Base-by-base conservation (phyloP, 2,329 filamentous ascomycete genomes). In the Purpureocillium lavendulum region DNA sequence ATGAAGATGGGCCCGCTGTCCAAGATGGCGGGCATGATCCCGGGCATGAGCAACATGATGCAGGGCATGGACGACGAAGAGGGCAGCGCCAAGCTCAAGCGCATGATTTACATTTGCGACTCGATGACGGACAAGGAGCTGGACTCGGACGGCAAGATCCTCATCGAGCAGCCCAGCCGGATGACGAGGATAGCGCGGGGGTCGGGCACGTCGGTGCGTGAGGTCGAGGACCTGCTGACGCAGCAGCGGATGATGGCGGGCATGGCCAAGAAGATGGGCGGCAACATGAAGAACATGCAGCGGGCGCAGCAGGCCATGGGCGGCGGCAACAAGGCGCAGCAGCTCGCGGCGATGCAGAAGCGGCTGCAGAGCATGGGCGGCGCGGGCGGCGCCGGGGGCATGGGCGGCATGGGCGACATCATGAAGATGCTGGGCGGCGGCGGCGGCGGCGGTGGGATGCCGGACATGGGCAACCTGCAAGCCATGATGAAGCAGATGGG, bases 1-100 rank as follows among this genome's bases (percentile, higher is more conserved):
- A 96, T 97, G 88, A 98, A 98, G 69, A 97, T 98, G 92, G 92
- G 92, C 0, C 92, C 92, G 0, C 67, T 98, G 2, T 94, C 86
- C 14, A 97, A 98, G 61, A 94, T 98, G 78, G 94, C 90, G 0
- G 88, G 89, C 53, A 98, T 98, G 92, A 97, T 98, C 47, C 92
- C 92, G 0, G 92, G 92, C 21, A 83, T 98, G 62, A 84, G 84
- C 50, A 85, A 84, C 56, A 82, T 97, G 74, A 97, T 96, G 78
- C 82, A 87, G 39, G 87, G 87, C 30, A 92, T 97, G 77, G 89
- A 97, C 57, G 94, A 98, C 57, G 90, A 97, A 55, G 92, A 97
- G 56, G 90, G 90, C n/a, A 80, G 82, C 40, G 70, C 83, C 53
- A 96, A 97, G 65, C 75, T 98, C 18, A 94, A 94, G 65, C 83